A percentile compares a stretch with the other conserved stretches of the same genome.
These are phyloP conservation scores for Ambrosia artemisiifolia DNA, from an alignment of 129 eudicot species.

Conservation along the genomic window DNA sequence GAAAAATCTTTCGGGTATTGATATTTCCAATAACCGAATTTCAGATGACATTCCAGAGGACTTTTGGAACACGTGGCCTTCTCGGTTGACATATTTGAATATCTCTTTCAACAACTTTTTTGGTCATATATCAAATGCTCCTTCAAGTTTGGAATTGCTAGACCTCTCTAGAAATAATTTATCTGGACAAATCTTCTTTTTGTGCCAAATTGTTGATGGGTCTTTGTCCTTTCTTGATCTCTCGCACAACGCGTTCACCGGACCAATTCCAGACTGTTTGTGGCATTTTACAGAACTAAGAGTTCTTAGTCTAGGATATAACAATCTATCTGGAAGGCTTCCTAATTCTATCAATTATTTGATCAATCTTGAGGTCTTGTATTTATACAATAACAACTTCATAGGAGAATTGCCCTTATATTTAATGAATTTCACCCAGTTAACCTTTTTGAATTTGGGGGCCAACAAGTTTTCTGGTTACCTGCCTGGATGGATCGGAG, in stretches of 20 bases:
- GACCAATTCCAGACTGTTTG: constrained; percentile 28
- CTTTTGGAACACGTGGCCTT: constrained; percentile 17
- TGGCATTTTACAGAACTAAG: constrained; percentile 3
- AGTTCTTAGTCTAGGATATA: constrained; percentile 30
- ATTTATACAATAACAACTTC: constrained; percentile 25
- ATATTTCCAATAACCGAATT: neutral
- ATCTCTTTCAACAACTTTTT: constrained; percentile 9
- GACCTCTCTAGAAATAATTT: constrained; percentile 36
- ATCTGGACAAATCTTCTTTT: constrained; percentile 19
- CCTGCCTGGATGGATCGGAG: constrained; percentile 13
- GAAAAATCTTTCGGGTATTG: constrained; percentile 5
- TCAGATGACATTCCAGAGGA: constrained; percentile 3
- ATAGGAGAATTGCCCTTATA: constrained; percentile 27
- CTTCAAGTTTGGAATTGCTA: neutral
- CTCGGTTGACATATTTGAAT: constrained; percentile 1
- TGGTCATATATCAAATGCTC: too few relatives aligned
- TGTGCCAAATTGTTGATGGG: constrained; percentile 19
- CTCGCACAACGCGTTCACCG: constrained; percentile 19
- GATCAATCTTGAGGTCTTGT: neutral
- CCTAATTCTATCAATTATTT: constrained; percentile 22
- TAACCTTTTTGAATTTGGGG: constrained; percentile 17
- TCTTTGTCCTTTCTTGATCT: constrained; percentile 18
- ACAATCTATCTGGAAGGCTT: constrained; percentile 30
- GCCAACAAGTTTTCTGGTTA: constrained; percentile 5
- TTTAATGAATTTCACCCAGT: constrained; percentile 7